Evolutionary conservation across 2,329 filamentous ascomycete genomes (phyloP).

Genomic region (Aureobasidium melanogenum): DNA sequence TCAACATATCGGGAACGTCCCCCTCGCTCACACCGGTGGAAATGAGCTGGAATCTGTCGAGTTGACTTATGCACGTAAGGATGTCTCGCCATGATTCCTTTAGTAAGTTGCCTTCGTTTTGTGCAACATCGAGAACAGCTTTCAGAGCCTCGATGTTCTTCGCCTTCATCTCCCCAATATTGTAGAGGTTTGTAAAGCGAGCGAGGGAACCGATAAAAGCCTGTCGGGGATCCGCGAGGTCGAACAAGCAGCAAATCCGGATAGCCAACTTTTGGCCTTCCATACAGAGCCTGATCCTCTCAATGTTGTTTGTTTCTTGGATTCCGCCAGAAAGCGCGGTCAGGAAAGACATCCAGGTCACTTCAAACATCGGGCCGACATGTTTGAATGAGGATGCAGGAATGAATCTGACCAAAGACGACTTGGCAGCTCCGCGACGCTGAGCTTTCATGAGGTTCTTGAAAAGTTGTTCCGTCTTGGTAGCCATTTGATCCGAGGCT

Average conservation of each 20-base stretch:
- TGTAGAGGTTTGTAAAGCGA: slow-evolving; percentile 92
- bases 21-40: slow-evolving; percentile 91
- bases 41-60: slow-evolving; percentile 90
- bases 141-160: slow-evolving; percentile 96
- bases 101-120: slow-evolving; percentile 83
- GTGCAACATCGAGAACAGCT: slow-evolving; percentile 80
- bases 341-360: slow-evolving; percentile 98
- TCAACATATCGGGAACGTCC: slow-evolving; percentile 82
- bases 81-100: slow-evolving; percentile 93
- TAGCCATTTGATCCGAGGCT: slow-evolving; percentile 88
- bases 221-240: slow-evolving; percentile 83
- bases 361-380: slow-evolving; percentile 96
- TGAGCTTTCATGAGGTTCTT: slow-evolving; percentile 88
- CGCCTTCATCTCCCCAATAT: slow-evolving; percentile 85
- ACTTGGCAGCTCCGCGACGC: slow-evolving; percentile 62
- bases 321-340: slow-evolving; percentile 88
- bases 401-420: slow-evolving; percentile 65
- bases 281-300: slow-evolving; percentile 84
- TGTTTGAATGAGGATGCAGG: slow-evolving; percentile 90
- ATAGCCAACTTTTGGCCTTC: slow-evolving; percentile 94
- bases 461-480: slow-evolving; percentile 75
- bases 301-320: slow-evolving; percentile 85
- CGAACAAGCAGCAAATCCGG: slow-evolving; percentile 86
- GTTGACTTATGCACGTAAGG: slow-evolving; percentile 87
- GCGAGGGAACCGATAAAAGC: slow-evolving; percentile 90